Base-by-base conservation (phyloP, 495 filamentous ascomycete genomes). In the Parmelia sp. region DNA sequence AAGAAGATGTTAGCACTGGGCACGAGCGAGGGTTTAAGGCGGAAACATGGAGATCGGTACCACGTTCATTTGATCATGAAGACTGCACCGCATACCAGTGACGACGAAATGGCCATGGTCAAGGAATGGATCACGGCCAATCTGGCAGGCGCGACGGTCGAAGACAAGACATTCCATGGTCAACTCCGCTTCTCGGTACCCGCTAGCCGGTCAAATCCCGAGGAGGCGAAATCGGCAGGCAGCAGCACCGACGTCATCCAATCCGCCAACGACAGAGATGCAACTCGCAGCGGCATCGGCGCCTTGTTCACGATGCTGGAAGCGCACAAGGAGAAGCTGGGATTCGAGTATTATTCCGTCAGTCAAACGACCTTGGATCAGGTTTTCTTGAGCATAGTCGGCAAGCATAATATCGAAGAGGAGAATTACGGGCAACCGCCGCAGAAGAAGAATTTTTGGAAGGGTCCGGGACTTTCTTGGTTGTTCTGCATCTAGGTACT, bases 301-400 rank as follows among this genome's bases (percentile, higher is more conserved):
- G 76, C 79, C 6, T 75, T 94, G 42, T 91, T 95, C 68, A 82
- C 85, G 37, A 65, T 82, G 42, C 78, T 96, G 0, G 91, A 96
- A 73, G 82, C 81, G 68, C 76, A 84, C 57, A 88, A 85, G 69
- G 77, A 84, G 35, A 73, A 72, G 23, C 70, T 93, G 53, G 88
- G 89, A 1, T 78, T 94, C 35, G 86, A 89, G 76, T 88, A 90
- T 71, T 95, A 89, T 71, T 88, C 86, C 55, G 88, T 92, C 67
- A 87, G 82, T 56, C 89, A 88, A 65, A 91, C 90, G 58, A 92
- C 89, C 40, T 78, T 95, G 64, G 91, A 95, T 74, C 88, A 94
- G 77, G 90, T 95, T 1, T 96, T 96, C 74, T 75, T 96, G 76
- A 84, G 76, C 45, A 91, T 95, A 66, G 90, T 94, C 0, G 84